Conservation (phyloP, 1,284 basidiomycete species). For the Heterobasidion annosum region DNA sequence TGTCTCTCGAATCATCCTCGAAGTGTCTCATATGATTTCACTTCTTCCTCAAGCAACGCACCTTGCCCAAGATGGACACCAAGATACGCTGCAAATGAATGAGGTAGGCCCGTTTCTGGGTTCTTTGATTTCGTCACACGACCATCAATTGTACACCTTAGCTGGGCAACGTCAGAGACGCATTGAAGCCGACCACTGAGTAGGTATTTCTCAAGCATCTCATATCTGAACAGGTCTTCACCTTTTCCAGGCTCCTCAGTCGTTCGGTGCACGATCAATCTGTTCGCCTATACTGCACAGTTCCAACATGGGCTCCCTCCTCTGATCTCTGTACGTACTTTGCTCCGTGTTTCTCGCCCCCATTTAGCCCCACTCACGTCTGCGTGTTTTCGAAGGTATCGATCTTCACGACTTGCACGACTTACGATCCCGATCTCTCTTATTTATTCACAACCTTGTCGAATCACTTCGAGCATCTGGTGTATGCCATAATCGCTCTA, state of each 20-base stretch:
- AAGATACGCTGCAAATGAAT: conserved; percentile 22
- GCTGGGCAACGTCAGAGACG: conserved; percentile 42
- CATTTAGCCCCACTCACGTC: conserved; percentile 1
- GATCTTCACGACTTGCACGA: conserved; percentile 64
- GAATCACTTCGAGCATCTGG: conserved; percentile 51
- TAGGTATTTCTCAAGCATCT: conserved; percentile 18
- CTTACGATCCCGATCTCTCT: conserved; percentile 50
- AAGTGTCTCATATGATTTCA: not conserved
- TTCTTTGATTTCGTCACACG: too few species aligned
- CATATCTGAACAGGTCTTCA: conserved; percentile 5
- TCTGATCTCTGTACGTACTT: conserved; percentile 43
- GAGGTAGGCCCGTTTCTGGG: conserved; percentile 23
- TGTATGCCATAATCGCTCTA: conserved; percentile 28
- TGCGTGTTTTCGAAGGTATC: conserved; percentile 27
- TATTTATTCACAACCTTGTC: conserved; percentile 56
- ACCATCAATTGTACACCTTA: conserved; percentile 12
- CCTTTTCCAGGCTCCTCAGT: conserved; percentile 28
- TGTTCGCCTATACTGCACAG: conserved; percentile 47
- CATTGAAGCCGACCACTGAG: conserved; percentile 50
- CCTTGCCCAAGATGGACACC: not conserved
- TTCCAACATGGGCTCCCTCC: conserved; percentile 53
- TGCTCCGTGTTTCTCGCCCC: not conserved
- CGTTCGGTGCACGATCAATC: conserved; percentile 25
- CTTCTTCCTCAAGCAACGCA: conserved; percentile 1
- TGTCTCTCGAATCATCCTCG: not conserved